Base-by-base conservation (phyloP, 2,329 filamentous ascomycete genomes). In the Fusarium tricinctum region DNA sequence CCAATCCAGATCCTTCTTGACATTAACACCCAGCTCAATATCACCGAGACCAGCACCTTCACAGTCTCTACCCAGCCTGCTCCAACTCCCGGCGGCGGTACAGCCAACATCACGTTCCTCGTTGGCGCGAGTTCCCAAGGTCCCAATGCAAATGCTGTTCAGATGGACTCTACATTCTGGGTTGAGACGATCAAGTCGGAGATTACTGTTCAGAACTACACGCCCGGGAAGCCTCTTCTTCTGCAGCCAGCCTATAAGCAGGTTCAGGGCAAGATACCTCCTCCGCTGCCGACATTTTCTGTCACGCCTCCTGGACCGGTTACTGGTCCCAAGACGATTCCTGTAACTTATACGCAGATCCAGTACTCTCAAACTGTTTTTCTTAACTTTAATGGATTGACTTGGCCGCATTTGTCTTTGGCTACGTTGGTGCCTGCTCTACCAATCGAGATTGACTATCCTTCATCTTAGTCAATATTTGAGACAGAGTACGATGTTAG, bases 341-440 rank as follows among this genome's bases (percentile, higher is more conserved):
- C 42, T 6, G 56, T 59, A 33, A 42, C 42, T 22, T 59, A 59
- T 14, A 59, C 51, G 3, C 56, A 59, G 51, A 59, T 59, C n/a
- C 51, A 59, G 42, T 59, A 59, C 20, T 38, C 56, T 2, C 56
- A 59, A 26, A 59, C 19, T 10, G 56, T 59, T 2, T 22, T 42
- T 10, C 51, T 59, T 2, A 57, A 59, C 9, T 58, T 58, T 14
- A 6, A 13, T 8, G 56, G 51, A 3, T 5, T 59, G 15, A 59
- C 9, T 3, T 59, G 56, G 56, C 56, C 56, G 3, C 57, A 59
- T 59, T 5, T 59, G 8, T 58, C 57, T 12, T 5, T 38, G 43
- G 56, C 56, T 48, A 59, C 57, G 2, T 14, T 59, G 28, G 51
- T 59, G 20, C 56, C 56, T 38, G n/a, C 33, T 43, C 22, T 12